Evolutionary conservation across 73 alveolate species (phyloP).

Genomic region (Paramecium sonneborni): DNA sequence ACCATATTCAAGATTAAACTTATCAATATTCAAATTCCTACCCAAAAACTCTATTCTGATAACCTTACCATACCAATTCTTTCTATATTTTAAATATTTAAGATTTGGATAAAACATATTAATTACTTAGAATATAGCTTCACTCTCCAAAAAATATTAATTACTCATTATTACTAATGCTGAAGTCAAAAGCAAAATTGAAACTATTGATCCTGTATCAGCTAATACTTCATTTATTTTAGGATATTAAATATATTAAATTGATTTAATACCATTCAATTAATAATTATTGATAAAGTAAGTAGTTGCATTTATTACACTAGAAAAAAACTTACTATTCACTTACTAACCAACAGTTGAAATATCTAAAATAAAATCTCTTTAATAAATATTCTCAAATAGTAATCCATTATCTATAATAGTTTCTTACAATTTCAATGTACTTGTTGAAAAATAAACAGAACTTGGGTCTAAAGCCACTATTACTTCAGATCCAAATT

Average conservation of each 20-base stretch:
- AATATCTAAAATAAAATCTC: slow-evolving; percentile 1
- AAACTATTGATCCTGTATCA: slow-evolving; percentile 36
- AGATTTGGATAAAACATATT: slow-evolving; percentile 25
- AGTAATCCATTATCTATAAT: neutral
- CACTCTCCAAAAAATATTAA: neutral
- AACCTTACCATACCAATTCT: slow-evolving; percentile 34
- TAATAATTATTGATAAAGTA: neutral
- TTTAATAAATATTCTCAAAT: neutral
- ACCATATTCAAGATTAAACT: neutral
- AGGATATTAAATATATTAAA: neutral
- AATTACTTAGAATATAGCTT: neutral
- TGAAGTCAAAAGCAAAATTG: neutral
- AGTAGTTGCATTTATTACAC: neutral
- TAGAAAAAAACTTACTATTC: neutral
- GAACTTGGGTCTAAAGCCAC: neutral
- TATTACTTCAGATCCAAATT: neutral
- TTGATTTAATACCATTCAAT: neutral
- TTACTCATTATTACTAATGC: neutral
- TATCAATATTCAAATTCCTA: neutral
- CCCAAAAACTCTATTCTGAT: neutral
- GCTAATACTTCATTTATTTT: slow-evolving; percentile 44
- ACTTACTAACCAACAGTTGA: neutral
- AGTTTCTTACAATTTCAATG: neutral
- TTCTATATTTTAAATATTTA: neutral
- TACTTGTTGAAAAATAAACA: neutral